These are phyloP conservation scores for Draba incana DNA, from an alignment of 345 rosid species.

Conservation along the genomic window DNA sequence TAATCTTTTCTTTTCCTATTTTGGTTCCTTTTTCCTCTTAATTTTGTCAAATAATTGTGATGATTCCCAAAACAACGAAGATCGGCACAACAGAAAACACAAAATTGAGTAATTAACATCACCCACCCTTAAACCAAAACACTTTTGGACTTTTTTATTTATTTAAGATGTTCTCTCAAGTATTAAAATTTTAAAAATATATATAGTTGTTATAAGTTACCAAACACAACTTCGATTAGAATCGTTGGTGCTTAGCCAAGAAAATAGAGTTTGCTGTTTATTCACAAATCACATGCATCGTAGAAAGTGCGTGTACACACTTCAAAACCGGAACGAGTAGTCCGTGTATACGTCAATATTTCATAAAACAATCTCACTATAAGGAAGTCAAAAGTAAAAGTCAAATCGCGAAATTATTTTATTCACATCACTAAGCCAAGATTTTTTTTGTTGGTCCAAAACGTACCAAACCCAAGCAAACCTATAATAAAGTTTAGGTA, in stretches of 20 bases:
- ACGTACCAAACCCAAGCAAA: slow-evolving; percentile 37
- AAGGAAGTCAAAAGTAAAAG: slow-evolving; percentile 10
- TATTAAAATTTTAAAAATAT: background rate
- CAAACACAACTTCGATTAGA: background rate
- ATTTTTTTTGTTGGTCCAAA: slow-evolving; percentile 12
- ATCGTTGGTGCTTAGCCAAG: background rate
- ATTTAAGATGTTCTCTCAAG: background rate
- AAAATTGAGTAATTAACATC: background rate
- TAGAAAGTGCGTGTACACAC: slow-evolving; percentile 3
- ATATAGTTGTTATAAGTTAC: background rate
- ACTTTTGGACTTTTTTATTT: background rate
- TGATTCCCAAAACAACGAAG: slow-evolving; percentile 18
- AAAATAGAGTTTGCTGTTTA: background rate
- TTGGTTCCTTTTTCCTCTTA: background rate
- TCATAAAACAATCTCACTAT: slow-evolving; percentile 5
- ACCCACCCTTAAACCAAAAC: slow-evolving; percentile 6
- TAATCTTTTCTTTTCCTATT: background rate
- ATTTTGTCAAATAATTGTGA: background rate
- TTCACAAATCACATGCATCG: background rate
- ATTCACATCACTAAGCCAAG: slow-evolving; percentile 3
- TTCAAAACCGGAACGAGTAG: slow-evolving; percentile 13
- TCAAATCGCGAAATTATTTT: background rate
- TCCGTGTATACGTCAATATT: background rate
- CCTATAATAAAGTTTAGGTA: slow-evolving; percentile 32
- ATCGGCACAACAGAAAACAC: slow-evolving; percentile 2